A percentile compares a stretch with the other conserved stretches of the same genome.
These are phyloP conservation scores for Pichia sp. DNA, from an alignment of 1,139 yeast species.

Conservation along the genomic window DNA sequence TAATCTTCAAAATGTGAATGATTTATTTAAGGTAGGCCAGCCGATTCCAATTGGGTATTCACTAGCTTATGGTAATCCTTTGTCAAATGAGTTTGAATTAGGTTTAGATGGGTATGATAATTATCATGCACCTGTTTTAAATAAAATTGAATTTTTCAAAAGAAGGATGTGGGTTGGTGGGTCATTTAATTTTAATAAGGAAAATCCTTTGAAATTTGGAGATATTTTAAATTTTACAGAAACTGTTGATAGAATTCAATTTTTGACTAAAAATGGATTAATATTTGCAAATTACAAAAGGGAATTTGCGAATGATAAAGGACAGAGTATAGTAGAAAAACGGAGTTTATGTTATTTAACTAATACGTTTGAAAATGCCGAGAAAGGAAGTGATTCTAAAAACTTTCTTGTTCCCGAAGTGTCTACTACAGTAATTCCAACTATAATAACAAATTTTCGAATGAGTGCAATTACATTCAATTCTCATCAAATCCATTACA, in stretches of 20 bases:
- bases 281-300: constrained; percentile 25
- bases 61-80: constrained; percentile 56
- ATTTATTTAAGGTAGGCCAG: constrained; percentile 21
- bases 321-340: constrained; percentile 27
- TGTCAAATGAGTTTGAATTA: constrained; percentile 41
- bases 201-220: constrained; percentile 34
- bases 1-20: not conserved
- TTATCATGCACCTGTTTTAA: constrained; percentile 59
- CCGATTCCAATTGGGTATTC: constrained; percentile 52
- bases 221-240: constrained; percentile 41
- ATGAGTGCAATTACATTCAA: constrained; percentile 75
- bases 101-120: constrained; percentile 79
- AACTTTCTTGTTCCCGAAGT: not conserved
- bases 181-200: constrained; percentile 35
- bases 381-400: not conserved
- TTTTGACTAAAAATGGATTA: constrained; percentile 12
- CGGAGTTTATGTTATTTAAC: constrained; percentile 33
- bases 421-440: constrained; percentile 17
- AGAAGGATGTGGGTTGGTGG: constrained; percentile 87
- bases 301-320: constrained; percentile 16
- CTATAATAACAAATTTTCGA: constrained; percentile 34
- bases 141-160: constrained; percentile 32
- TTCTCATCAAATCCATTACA: constrained; percentile 78
- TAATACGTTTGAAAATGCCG: constrained; percentile 18
- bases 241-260: constrained; percentile 21